Evolutionary conservation across 805 yeast genomes (phyloP).

Genomic region (Yarrowia deformans): DNA sequence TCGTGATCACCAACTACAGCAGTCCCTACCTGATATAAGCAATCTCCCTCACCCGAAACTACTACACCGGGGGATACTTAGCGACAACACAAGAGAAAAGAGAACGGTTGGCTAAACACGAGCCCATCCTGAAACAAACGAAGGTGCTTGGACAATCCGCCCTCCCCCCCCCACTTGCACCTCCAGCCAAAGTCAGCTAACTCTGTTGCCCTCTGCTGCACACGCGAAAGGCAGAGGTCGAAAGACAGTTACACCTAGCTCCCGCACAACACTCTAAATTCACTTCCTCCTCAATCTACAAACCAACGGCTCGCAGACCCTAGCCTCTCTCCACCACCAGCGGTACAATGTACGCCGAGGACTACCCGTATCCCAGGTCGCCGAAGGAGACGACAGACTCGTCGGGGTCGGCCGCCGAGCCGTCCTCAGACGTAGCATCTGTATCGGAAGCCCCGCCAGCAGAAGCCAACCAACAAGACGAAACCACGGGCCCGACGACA

Average conservation of each 20-base stretch:
- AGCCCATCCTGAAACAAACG: background rate
- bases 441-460: slow-evolving; percentile 7
- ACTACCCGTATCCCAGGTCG: slow-evolving; percentile 35
- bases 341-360: slow-evolving; percentile 32
- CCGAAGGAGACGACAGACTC: slow-evolving; percentile 33
- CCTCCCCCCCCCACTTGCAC: slow-evolving; percentile 13
- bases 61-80: background rate
- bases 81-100: too few species aligned
- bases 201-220: slow-evolving; percentile 30
- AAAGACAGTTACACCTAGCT: slow-evolving; percentile 21
- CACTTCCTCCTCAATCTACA: slow-evolving; percentile 14
- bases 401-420: slow-evolving; percentile 20
- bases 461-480: background rate
- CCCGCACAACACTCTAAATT: slow-evolving; percentile 27
- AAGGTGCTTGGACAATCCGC: background rate
- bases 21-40: background rate
- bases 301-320: slow-evolving; percentile 7
- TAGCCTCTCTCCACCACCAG: slow-evolving; percentile 13
- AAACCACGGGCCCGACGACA: slow-evolving; percentile 5
- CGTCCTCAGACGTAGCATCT: background rate
- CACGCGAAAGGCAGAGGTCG: slow-evolving; percentile 30
- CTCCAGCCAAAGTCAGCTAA: background rate
- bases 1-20: background rate
- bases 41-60: background rate
- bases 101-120: too few species aligned